Percentiles rank a stretch among this genome's conserved stretches.
These are phyloP conservation scores for Pleurotus ostreatus DNA, from an alignment of 768 basidiomycete genomes.

Conservation along the genomic window DNA sequence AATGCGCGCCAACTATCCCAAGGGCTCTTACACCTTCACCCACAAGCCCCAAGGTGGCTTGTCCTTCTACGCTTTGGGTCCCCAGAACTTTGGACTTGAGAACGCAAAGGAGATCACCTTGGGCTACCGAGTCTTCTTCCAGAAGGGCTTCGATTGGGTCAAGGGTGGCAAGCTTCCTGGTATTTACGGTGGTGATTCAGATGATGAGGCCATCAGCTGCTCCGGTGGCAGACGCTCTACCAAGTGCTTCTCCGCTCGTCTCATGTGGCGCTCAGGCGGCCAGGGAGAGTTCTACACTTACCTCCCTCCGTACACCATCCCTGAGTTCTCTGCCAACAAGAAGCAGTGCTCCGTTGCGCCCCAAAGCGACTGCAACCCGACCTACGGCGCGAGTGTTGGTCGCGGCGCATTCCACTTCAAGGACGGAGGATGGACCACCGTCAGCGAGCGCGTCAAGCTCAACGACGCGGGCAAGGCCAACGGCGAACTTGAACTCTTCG, in stretches of 20 bases:
- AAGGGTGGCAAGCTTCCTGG: constrained; percentile 74
- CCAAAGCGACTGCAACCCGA: constrained; percentile 51
- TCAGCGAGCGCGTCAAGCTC: constrained; percentile 66
- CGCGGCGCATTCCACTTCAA: constrained; percentile 65
- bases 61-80: constrained; percentile 70
- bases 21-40: constrained; percentile 53
- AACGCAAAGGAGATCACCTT: constrained; percentile 66
- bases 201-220: constrained; percentile 45
- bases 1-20: constrained; percentile 50
- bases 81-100: constrained; percentile 44
- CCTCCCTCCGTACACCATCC: constrained; percentile 44
- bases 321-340: constrained; percentile 41
- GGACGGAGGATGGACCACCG: constrained; percentile 63
- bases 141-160: constrained; percentile 58
- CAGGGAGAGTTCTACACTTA: constrained; percentile 71
- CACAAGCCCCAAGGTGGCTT: constrained; percentile 51
- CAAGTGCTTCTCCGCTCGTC: constrained; percentile 58
- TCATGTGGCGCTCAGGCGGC: constrained; percentile 66
- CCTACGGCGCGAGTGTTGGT: constrained; percentile 65
- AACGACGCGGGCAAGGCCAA: constrained; percentile 69
- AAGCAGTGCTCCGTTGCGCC: constrained; percentile 45
- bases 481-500: constrained; percentile 68
- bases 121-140: constrained; percentile 59
- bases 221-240: constrained; percentile 59
- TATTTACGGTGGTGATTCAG: constrained; percentile 57